Evolutionary conservation across 2,329 filamentous ascomycete genomes (phyloP), one percentile per base, ranked within the genome.

Genomic region (Sclerotinia borealis): DNA sequence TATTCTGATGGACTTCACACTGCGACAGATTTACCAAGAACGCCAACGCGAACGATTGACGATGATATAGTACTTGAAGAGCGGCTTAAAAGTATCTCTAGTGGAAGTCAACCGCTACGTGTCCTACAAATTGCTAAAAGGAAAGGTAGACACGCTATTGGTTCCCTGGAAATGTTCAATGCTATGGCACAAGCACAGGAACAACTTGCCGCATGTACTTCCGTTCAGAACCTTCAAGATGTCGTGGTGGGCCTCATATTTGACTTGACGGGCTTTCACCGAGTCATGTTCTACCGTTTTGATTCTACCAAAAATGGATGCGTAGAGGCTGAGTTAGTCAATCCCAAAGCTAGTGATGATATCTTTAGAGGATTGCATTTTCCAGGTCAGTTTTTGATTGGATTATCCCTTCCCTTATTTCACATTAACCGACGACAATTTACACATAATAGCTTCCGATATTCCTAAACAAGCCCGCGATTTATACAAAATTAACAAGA

Each of bases 281-380:
- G 92, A 17, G 90, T 96, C 54, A 93, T 96, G 90, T 84, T 96
- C 1, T 96, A 96, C 71, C 91, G 96, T 74, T 96, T 96, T 67
- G 92, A 96, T 73, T 45, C 58, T 4, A 39, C 64, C n/a, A 70
- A 69, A 45, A 72, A 72, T 61, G 71, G 71, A 15, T 87, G 90
- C 62, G 92, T 96, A 1, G 92, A 96, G 6, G 92, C 91, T 0
- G 92, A 96, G 73, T 79, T 96, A 10, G 89, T 96, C 7, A 90
- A 96, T 72, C 90, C 90, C 1, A 80, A 85, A n/a, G 86, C 88
- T 37, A 93, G 91, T 0, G 87, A 88, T 61, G 92, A 96, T 74
- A 78, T 96, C 0, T 96, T 92, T 78, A 91, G 93, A 72, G 92
- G 92, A 0, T 79, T 96, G 6, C 89, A 95, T 72, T 96, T 96